Conservation (phyloP, 495 filamentous ascomycete genomes). For the Umbilicaria muhlenbergii region DNA sequence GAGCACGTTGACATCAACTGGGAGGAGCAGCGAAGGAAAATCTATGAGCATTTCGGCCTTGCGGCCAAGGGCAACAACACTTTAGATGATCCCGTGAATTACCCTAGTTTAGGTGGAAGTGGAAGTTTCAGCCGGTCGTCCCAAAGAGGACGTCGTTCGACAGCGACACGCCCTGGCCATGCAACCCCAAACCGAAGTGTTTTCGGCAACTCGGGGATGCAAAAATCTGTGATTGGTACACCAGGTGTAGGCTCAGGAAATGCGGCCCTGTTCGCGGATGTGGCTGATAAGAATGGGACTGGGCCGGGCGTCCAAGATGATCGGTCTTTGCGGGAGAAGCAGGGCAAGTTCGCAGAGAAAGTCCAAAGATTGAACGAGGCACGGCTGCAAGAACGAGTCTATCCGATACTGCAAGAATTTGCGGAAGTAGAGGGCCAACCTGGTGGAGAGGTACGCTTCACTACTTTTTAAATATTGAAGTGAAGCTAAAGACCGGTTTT, state of each 20-base stretch:
- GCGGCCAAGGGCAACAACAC: conserved; percentile 40
- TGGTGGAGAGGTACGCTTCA: conserved; percentile 41
- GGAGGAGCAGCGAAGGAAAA: conserved; percentile 79
- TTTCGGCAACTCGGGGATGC: conserved; percentile 55
- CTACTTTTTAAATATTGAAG: background rate
- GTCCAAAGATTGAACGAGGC: conserved; percentile 60
- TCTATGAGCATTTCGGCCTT: conserved; percentile 93
- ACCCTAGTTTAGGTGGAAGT: conserved; percentile 15
- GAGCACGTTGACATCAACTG: conserved; percentile 90
- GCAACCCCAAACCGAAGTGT: conserved; percentile 36
- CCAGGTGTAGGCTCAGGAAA: conserved; percentile 41
- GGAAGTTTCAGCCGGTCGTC: conserved; percentile 46
- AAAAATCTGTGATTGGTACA: conserved; percentile 72
- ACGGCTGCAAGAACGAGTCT: conserved; percentile 45
- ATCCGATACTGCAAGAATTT: conserved; percentile 59
- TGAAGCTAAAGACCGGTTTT: conserved; percentile 8
- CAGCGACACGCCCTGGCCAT: conserved; percentile 28
- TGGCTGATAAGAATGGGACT: conserved; percentile 35
- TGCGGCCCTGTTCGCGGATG: conserved; percentile 50
- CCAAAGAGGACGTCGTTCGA: conserved; percentile 19
- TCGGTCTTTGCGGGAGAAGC: conserved; percentile 62
- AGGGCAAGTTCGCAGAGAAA: conserved; percentile 58
- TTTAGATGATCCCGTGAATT: conserved; percentile 23
- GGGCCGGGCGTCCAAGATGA: conserved; percentile 40
- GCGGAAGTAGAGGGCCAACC: conserved; percentile 50